These are phyloP conservation scores for Setaria viridis DNA, from an alignment of 202 grass and related monocot genomes.

Conservation along the genomic window DNA sequence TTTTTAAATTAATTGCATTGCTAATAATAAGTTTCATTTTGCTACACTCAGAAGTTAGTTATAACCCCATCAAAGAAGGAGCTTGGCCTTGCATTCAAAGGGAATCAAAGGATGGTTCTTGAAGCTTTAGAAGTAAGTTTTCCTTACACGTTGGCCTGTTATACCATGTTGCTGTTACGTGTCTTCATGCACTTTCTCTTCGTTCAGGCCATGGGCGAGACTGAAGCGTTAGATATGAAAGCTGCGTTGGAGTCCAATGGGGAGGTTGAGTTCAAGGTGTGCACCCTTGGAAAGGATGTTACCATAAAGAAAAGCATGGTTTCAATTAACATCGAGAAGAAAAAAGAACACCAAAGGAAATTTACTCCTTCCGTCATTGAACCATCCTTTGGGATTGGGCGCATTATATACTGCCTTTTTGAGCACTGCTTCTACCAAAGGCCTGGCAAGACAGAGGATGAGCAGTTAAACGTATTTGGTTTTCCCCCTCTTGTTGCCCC, in stretches of 20 bases:
- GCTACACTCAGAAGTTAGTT: constrained; percentile 72
- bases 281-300: constrained; percentile 81
- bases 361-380: constrained; percentile 98
- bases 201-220: constrained; percentile 70
- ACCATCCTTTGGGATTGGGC: constrained; percentile 91
- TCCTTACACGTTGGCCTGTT: constrained; percentile 16
- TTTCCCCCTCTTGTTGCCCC: constrained; percentile 92
- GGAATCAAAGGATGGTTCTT: constrained; percentile 82
- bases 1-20: constrained; percentile 23
- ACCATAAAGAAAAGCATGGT: constrained; percentile 85
- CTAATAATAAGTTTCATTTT: constrained; percentile 41
- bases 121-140: constrained; percentile 87
- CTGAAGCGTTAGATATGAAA: constrained; percentile 91
- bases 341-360: constrained; percentile 87
- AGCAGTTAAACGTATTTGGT: constrained; percentile 86
- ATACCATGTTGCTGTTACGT: constrained; percentile 16
- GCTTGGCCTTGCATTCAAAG: constrained; percentile 92
- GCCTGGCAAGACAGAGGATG: constrained; percentile 71
- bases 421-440: constrained; percentile 88
- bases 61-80: constrained; percentile 96
- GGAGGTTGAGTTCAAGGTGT: constrained; percentile 80
- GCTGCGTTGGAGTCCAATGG: constrained; percentile 74
- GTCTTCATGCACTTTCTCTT: constrained; percentile 6
- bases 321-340: constrained; percentile 86
- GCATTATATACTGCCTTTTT: constrained; percentile 93